Base-by-base conservation (phyloP, 2,329 filamentous ascomycete species). In the Phyllosticta paracitricarpa region DNA sequence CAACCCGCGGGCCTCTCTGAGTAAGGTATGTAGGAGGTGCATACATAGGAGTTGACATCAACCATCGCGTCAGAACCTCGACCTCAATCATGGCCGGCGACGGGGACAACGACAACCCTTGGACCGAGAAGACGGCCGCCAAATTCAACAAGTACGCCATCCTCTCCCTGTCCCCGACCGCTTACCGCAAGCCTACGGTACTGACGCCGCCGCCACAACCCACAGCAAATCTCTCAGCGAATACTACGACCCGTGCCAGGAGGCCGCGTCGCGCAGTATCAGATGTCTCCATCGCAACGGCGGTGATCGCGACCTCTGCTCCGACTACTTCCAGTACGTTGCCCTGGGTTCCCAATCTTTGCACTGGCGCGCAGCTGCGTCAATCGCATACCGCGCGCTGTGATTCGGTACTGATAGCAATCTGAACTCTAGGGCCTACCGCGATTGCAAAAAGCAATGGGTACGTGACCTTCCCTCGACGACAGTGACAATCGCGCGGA, bases 381-480 rank as follows among this genome's bases (percentile, higher is more conserved):
- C 40, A 48, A n/a, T 48, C 14, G 40, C 17, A 48, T 48, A 48
- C 40, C 17, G 40, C 17, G 26, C 48, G 22, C 33, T 17, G 26
- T 58, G 24, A 59, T 30, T 35, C 53, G 35, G 24, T 58, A 17
- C 52, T 8, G 51, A 54, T 58, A 19, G 60, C 58, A 24, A 7
- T 10, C 17, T 10, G 19, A 12, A 12, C n/a, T 40, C 61, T 65
- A 96, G 91, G 76, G 91, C 91, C 57, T 97, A 97, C 75, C 85
- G 91, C 63, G 91, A 95, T 65, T 97, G 93, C 77, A 97, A 97
- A 75, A 92, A 96, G 77, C 83, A 87, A 78, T 97, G 92, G 92
- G 91, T 96, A 81, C 69, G 84, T 77, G 3, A 33, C 51, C 9
- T 9, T 22, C 17, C 22, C 17, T 35, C 25, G 22, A 10, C 24